phyloP scores from a whole-genome alignment of 495 filamentous ascomycete genomes.

The Talaromyces ruber region DNA sequence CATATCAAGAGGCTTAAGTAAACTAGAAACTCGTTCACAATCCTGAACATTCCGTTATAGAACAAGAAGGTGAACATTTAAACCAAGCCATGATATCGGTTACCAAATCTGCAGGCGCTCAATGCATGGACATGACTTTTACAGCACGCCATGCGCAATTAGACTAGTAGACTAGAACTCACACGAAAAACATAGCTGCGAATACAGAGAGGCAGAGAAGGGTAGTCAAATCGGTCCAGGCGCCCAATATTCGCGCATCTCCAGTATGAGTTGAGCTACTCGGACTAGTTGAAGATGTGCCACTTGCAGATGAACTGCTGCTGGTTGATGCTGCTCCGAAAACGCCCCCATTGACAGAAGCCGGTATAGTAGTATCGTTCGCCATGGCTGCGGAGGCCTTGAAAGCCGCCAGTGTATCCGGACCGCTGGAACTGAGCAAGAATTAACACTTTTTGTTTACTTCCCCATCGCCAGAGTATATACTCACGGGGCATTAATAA shows the following conservation, averaged over 20 bases:
- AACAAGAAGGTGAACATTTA: not conserved
- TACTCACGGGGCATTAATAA: constrained; percentile 59
- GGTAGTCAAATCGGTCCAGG: not conserved
- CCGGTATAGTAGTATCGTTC: constrained; percentile 3
- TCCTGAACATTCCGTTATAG: not conserved
- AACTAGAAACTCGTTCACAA: not conserved
- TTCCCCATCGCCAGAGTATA: not conserved
- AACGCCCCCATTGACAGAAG: constrained; percentile 1
- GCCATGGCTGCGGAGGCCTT: constrained; percentile 33
- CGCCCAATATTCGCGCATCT: not conserved
- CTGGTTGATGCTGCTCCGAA: constrained; percentile 1
- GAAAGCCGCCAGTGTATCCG: constrained; percentile 44
- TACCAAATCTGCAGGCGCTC: too few relatives aligned
- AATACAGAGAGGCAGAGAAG: not conserved
- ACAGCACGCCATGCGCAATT: not conserved
- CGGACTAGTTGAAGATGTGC: constrained; percentile 2
- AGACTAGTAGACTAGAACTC: not conserved
- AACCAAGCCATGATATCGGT: not conserved
- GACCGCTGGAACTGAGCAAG: constrained; percentile 23
- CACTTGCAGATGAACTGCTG: not conserved
- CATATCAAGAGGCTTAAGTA: not conserved
- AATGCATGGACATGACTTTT: not conserved
- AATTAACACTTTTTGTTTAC: too few relatives aligned
- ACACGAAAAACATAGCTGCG: not conserved
- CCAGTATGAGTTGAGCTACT: constrained; percentile 3